Base-by-base conservation (phyloP, 257 asterid species). In the Ehretia macrophylla region DNA sequence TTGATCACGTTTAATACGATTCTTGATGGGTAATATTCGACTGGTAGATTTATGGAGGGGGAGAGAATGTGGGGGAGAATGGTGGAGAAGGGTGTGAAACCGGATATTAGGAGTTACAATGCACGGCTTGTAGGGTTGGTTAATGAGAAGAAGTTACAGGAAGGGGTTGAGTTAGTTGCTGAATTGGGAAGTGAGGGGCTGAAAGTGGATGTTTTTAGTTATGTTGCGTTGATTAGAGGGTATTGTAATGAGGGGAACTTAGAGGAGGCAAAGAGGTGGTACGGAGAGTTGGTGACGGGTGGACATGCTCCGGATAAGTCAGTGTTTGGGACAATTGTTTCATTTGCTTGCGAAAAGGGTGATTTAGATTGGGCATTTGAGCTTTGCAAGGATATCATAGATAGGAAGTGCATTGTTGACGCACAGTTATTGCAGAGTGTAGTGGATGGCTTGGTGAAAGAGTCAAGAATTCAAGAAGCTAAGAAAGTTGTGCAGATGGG, bases 211-310 rank as follows among this genome's bases (percentile, higher is more conserved):
- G 64, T 55, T 45, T 81, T 74, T 46, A 76, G 78, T 17, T 76
- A 67, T 63, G 62, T 72, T 0, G 68, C 68, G 38, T 32, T 79
- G 32, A 63, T 76, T 58, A 70, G 62, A 66, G 83, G 80, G 54
- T 80, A 65, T 40, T 54, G 74, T 22, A 53, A 58, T 5, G 72
- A 21, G 45, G 76, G 69, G 49, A 49, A 76, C 8, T 21, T 80
- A 62, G 66, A 22, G 53, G 80, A 66, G 68, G 74, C 70, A 63
- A 76, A 76, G 71, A 80, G 66, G 59, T 80, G 80, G 75, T 80
- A 70, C 2, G 21, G 1, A 2, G 68, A 80, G 53, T 22, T 71
- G 62, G 63, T 49, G 14, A 66, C 38, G 59, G 64, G 71, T 21
- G 63, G 48, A 11, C 57, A 17, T 52, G 55, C 18, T 55, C 78